phyloP scores from a whole-genome alignment of 2,329 filamentous ascomycete species.

The Cryphonectria japonica region DNA sequence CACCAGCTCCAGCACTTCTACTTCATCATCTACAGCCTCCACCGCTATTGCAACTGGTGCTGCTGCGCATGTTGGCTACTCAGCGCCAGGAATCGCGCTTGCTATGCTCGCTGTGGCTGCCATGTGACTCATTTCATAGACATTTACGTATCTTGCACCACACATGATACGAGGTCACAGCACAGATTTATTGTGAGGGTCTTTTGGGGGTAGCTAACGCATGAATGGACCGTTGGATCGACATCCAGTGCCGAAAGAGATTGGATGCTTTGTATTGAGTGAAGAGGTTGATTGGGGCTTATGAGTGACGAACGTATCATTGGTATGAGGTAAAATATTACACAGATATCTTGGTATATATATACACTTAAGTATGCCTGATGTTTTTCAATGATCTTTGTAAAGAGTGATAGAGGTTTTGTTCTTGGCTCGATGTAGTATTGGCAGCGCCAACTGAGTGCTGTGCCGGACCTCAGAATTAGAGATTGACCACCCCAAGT shows the following conservation, averaged over 20 bases:
- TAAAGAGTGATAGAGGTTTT: neutral
- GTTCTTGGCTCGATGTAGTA: neutral
- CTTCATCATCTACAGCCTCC: neutral
- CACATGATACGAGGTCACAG: neutral
- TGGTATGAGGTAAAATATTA: neutral
- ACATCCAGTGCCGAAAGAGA: too few species aligned
- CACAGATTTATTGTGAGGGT: neutral
- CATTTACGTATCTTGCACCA: neutral
- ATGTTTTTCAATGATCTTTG: neutral
- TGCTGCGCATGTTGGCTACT: neutral
- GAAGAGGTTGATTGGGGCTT: neutral
- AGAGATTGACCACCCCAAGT: too few species aligned
- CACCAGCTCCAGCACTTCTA: neutral
- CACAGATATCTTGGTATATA: neutral
- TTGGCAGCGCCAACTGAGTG: too few species aligned
- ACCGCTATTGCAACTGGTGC: neutral
- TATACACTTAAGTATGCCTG: neutral
- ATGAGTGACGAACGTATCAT: neutral
- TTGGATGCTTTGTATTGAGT: too few species aligned
- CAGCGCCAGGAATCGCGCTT: neutral
- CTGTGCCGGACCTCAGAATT: too few species aligned
- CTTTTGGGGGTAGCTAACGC: neutral
- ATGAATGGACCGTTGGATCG: neutral
- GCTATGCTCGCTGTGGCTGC: neutral
- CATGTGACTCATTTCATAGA: neutral